phyloP scores from a whole-genome alignment of 1,139 yeast species.

The Saccharomyces hybrid region DNA sequence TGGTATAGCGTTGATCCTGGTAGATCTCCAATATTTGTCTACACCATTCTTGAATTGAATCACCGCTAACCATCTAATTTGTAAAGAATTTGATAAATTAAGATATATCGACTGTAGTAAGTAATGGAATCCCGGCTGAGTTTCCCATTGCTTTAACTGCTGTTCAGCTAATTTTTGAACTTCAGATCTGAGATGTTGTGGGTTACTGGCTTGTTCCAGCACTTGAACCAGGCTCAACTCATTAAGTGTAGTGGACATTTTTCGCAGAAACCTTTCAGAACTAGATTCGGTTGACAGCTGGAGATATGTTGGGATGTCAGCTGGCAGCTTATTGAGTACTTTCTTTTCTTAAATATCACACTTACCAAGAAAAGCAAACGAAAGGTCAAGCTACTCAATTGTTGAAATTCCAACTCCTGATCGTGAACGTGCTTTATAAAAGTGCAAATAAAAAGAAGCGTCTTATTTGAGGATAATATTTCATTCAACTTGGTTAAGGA shows the following conservation, averaged over 20 bases:
- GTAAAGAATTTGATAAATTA: conserved; percentile 49
- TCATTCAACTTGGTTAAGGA: neutral
- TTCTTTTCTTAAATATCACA: neutral
- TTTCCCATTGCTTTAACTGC: conserved; percentile 66
- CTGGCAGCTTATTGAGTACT: neutral
- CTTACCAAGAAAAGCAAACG: neutral
- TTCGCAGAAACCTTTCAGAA: neutral
- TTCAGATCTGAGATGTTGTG: conserved; percentile 38
- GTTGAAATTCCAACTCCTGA: neutral
- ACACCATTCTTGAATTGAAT: conserved; percentile 85
- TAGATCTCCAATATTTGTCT: conserved; percentile 74
- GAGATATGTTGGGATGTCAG: too few relatives aligned
- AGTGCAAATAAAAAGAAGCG: neutral
- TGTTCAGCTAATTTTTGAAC: conserved; percentile 58
- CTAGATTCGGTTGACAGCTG: neutral
- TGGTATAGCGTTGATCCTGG: conserved; percentile 48
- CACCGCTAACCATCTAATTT: conserved; percentile 76
- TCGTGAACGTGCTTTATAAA: neutral
- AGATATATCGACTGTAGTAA: conserved; percentile 55
- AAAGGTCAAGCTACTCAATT: neutral
- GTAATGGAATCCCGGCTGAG: conserved; percentile 51
- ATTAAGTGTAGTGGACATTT: conserved; percentile 12
- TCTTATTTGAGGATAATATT: neutral
- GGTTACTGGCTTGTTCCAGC: conserved; percentile 46
- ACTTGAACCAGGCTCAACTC: conserved; percentile 27